Conservation (phyloP, 768 basidiomycete genomes). For the Psilocybe cyanescens region DNA sequence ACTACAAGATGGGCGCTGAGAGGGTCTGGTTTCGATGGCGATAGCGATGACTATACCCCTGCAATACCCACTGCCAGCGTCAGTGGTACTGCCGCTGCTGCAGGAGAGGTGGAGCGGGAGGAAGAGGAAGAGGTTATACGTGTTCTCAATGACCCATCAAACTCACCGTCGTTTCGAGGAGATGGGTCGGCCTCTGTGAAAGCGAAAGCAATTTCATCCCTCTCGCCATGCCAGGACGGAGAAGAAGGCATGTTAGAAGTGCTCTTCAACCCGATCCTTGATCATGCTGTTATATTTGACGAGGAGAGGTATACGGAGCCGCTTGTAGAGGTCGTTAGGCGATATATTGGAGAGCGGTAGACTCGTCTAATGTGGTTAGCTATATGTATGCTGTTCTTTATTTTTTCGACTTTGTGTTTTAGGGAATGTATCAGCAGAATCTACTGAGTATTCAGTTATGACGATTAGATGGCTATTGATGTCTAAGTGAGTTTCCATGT, state of each 20-base stretch:
- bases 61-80: not conserved
- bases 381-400: too few relatives aligned
- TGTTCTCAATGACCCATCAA: not conserved
- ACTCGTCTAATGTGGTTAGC: too few relatives aligned
- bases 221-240: not conserved
- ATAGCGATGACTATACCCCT: not conserved
- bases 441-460: too few relatives aligned
- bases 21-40: slow-evolving; percentile 8
- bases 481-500: too few relatives aligned
- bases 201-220: not conserved
- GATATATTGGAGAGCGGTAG: slow-evolving; percentile 16
- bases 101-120: not conserved
- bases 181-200: too few relatives aligned
- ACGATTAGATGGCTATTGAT: too few relatives aligned
- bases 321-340: slow-evolving; percentile 33
- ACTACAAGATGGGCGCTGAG: slow-evolving; percentile 25
- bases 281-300: slow-evolving; percentile 48
- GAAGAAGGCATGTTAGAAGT: slow-evolving; percentile 33
- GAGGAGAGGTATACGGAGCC: slow-evolving; percentile 28
- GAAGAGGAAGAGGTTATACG: not conserved
- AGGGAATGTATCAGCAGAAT: too few relatives aligned
- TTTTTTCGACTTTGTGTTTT: too few relatives aligned
- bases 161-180: too few relatives aligned
- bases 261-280: slow-evolving; percentile 37
- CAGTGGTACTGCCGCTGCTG: not conserved